Percentiles rank a stretch among this genome's conserved stretches.
These are phyloP conservation scores for Debaryomycetaceae sp. DNA, from an alignment of 1,139 yeast genomes.

Conservation along the genomic window DNA sequence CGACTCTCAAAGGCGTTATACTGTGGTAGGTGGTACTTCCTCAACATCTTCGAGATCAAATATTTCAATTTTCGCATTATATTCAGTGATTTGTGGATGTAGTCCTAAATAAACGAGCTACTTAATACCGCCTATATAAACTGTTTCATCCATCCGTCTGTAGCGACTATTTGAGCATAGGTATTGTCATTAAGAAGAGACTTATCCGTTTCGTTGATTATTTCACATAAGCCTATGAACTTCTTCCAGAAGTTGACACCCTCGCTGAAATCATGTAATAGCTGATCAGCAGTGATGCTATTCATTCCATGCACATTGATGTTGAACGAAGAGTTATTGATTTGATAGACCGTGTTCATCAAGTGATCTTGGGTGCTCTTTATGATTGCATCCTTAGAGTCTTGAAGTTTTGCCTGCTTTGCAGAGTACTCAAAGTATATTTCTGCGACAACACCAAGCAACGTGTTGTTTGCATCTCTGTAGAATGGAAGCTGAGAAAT, in stretches of 20 bases:
- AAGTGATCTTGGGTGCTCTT: constrained; percentile 33
- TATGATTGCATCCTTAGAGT: constrained; percentile 25
- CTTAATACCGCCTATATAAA: not conserved
- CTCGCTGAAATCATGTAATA: constrained; percentile 37
- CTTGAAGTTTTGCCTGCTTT: constrained; percentile 25
- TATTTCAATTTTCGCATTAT: not conserved
- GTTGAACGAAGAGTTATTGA: constrained; percentile 36
- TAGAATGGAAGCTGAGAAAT: constrained; percentile 62
- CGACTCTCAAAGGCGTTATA: too few species aligned
- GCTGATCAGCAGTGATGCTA: constrained; percentile 33
- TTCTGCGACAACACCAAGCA: constrained; percentile 43
- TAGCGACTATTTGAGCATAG: constrained; percentile 29
- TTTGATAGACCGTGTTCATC: constrained; percentile 37
- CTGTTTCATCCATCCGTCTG: constrained; percentile 42
- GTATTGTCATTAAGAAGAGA: constrained; percentile 31
- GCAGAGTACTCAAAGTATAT: constrained; percentile 39
- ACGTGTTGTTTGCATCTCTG: constrained; percentile 40
- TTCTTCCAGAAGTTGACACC: constrained; percentile 40
- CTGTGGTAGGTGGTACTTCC: too few species aligned
- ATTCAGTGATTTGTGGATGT: not conserved
- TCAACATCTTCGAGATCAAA: too few species aligned
- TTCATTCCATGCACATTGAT: constrained; percentile 44
- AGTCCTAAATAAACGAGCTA: not conserved
- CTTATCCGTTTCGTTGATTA: constrained; percentile 33
- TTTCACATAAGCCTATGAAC: constrained; percentile 38